Base-by-base conservation (phyloP, 495 filamentous ascomycete species). In the Annulohypoxylon moriforme region DNA sequence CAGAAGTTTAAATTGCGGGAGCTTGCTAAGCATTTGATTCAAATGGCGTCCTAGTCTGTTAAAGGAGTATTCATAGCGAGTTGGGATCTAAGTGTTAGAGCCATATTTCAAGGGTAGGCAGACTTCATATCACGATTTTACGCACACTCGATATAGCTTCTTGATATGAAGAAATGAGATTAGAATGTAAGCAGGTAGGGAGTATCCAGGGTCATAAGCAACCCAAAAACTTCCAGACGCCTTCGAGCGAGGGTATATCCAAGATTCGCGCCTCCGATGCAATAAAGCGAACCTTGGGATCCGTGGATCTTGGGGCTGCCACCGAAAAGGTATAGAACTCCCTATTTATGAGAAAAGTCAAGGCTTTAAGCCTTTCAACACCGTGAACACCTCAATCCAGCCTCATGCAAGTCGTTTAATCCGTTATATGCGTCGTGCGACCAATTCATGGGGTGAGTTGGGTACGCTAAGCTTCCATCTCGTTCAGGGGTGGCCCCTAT, bases 1-100 rank as follows among this genome's bases (percentile, higher is more conserved):
- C 93, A 97, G 83, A 98, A 97, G 80, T 98, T 92, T 80, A 96
- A 92, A 78, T 81, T 99, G 73, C 87, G 86, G 77, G 90, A 94
- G 38, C 40, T 77, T 69, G 83, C 80, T 1, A 74, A 77, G 65
- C 63, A 77, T 6, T 16, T 55, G 33, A 22, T 59, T 3, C 44
- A 20, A 33, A 14, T 0, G 40, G 18, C 29, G 13, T 38, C 40
- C 1, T 31, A 4, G 14, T 27, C 47, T 9, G 46, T 25, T 25
- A 22, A 25, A 49, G 10, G 44, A 4, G 16, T 18, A 3, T 18
- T 24, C 24, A 31, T 18, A 55, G 27, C 8, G 20, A 22, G 13
- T n/a, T 20, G 13, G 14, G 13, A 7, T 9, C 16, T 7, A 44
- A 3, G 5, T 44, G 13, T n/a, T 44, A 44, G n/a, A 44, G 2